These are phyloP conservation scores for Lepiota venenata DNA, from an alignment of 768 basidiomycete species.

Conservation along the genomic window DNA sequence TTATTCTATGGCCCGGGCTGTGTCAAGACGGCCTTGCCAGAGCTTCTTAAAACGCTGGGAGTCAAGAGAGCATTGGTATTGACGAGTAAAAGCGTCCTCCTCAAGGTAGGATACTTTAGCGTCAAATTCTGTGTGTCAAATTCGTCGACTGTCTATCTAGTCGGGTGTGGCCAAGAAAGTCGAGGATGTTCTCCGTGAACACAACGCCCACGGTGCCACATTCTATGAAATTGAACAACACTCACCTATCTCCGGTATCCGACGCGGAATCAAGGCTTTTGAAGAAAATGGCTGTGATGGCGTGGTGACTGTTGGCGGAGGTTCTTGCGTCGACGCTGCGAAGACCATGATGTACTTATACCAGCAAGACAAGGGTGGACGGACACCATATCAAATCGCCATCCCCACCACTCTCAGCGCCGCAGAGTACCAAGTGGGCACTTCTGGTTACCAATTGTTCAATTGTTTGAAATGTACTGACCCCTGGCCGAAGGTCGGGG, in stretches of 20 bases:
- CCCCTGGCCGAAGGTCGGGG: slow-evolving; percentile 42
- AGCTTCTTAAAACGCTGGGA: slow-evolving; percentile 49
- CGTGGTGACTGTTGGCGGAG: slow-evolving; percentile 74
- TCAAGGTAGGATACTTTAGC: not conserved
- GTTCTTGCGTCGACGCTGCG: slow-evolving; percentile 75
- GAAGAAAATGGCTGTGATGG: slow-evolving; percentile 58
- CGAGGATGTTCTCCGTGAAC: slow-evolving; percentile 51
- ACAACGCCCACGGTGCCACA: slow-evolving; percentile 59
- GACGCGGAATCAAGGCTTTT: slow-evolving; percentile 51
- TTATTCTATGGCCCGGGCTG: slow-evolving; percentile 75
- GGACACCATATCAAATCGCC: slow-evolving; percentile 63
- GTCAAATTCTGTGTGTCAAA: not conserved
- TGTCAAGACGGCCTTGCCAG: slow-evolving; percentile 57
- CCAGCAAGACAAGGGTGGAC: slow-evolving; percentile 51
- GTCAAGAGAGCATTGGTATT: slow-evolving; percentile 66
- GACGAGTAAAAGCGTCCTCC: slow-evolving; percentile 48
- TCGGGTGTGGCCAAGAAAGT: slow-evolving; percentile 59
- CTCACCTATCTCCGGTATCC: slow-evolving; percentile 64
- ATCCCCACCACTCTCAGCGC: slow-evolving; percentile 83
- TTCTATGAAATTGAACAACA: slow-evolving; percentile 76
- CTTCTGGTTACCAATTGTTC: not conserved
- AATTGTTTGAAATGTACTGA: not conserved
- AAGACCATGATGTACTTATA: slow-evolving; percentile 69
- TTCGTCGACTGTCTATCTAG: slow-evolving; percentile 25
- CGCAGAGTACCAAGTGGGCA: slow-evolving; percentile 64